Conservation (phyloP, 2,329 filamentous ascomycete species). For the Alternaria sp. region DNA sequence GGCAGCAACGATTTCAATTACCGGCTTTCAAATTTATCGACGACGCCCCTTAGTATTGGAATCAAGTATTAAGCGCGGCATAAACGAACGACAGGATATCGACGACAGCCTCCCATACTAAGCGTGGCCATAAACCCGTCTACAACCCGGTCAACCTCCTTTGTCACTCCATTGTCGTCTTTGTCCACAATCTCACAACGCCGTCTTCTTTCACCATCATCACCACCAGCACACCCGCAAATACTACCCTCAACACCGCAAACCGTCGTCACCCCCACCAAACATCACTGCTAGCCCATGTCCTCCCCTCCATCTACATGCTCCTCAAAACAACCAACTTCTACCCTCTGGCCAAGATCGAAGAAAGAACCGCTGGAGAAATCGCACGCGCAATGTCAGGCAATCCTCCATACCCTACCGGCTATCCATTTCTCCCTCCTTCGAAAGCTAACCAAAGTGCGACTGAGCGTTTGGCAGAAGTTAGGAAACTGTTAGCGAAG, state of each 20-base stretch:
- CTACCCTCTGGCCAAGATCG: neutral
- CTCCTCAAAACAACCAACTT: neutral
- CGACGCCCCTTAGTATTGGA: neutral
- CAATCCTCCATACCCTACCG: too few species aligned
- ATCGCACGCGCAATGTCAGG: neutral
- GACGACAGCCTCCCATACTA: neutral
- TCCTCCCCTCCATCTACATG: neutral
- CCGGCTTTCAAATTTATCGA: neutral
- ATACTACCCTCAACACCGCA: too few species aligned
- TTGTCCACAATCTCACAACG: neutral
- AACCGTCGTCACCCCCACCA: neutral
- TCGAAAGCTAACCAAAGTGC: neutral
- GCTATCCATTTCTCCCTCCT: neutral
- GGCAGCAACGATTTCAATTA: neutral
- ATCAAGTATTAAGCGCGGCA: neutral
- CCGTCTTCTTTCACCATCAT: neutral
- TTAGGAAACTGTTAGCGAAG: neutral
- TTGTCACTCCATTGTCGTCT: neutral
- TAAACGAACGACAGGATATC: neutral
- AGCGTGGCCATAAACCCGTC: fast-evolving
- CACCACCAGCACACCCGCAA: too few species aligned
- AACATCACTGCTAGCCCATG: neutral
- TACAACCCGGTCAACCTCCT: neutral
- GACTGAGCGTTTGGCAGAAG: neutral
- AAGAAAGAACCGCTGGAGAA: neutral